Evolutionary conservation across 73 alveolate species (phyloP), one percentile per base, ranked within the genome.

Genomic region (Paramecium sonneborni): DNA sequence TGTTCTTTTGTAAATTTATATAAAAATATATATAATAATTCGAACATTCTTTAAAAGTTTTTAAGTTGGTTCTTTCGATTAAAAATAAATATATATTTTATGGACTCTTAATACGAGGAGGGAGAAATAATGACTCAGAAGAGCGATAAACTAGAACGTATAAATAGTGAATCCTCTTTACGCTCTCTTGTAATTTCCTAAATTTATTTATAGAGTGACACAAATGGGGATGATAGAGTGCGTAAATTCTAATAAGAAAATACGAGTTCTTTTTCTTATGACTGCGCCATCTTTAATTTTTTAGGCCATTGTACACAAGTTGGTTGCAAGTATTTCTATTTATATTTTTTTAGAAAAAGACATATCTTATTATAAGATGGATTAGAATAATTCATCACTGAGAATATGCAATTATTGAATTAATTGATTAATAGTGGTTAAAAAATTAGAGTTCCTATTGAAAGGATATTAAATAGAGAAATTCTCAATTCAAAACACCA

Each of bases 71-170:
- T 52, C 68, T 62, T 62, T 26, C 24, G 84, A 62, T 62, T 14
- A 62, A 62, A 48, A 62, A 12, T 62, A 14, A 62, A 62, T 62
- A 62, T 62, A 62, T 12, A 30, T 30, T 30, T 62, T 30, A 62
- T 62, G 84, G 48, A 62, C 48, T 30, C 84, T 12, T 32, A 62
- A 62, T 62, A 62, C 24, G 84, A 62, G 84, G 84, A 62, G 24
- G 84, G 84, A 62, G 84, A 62, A 32, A 62, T 62, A 9, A 62
- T 62, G 26, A 21, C 84, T 6, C 44, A 26, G 20, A 21, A 62
- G 18, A 30, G 84, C 3, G 84, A 62, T 30, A 62, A 62, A 62
- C 24, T 62, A 62, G 84, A 62, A 62, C 23, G 44, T 14, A 12
- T 62, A 21, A 12, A 62, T 32, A 62, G 84, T 62, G 84, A 62